Evolutionary conservation across 2,329 filamentous ascomycete genomes (phyloP), one percentile per base, ranked within the genome.

Genomic region (Fonsecaea erecta): DNA sequence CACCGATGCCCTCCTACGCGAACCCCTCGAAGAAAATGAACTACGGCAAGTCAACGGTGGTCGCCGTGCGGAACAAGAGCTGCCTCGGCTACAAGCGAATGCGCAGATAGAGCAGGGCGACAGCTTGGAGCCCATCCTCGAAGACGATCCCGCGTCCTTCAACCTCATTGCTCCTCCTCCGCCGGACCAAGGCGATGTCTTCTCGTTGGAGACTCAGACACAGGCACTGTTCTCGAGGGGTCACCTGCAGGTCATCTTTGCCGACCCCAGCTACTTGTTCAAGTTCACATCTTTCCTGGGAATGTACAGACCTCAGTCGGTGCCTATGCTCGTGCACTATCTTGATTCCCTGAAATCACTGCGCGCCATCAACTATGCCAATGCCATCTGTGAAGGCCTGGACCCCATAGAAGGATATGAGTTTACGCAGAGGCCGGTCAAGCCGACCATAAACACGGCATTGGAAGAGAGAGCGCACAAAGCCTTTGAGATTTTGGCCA

Each of bases 261-360:
- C 82, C 2, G 86, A 91, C 63, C 85, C 88, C 0, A 78, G 83
- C 6, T 82, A 88, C 24, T 79, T 92, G 1, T 80, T 87, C 58
- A 84, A 82, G 52, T 93, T 93, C 74, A 89, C 86, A 1, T 82
- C 85, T 2, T 93, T 90, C 71, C 79, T 93, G 2, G 84, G 84
- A 63, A 75, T 80, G 3, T 80, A 84, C 52, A 82, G 88, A 52
- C 86, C 88, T 4, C 78, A 83, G 21, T 91, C 89, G 0, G 80
- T 91, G 1, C 85, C 88, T 0, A 77, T 90, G 7, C 77, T 93
- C 14, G 84, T 88, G 28, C 91, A 92, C 78, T 92, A 92, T 69
- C 81, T 92, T 1, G 88, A 91, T 70, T 84, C 88, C 0, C 75
- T 87, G 63, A 93, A 93, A 73, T 89, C 90, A 0, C 76, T 91